Percentiles rank a stretch among this genome's conserved stretches.
phyloP scores from a whole-genome alignment of 2,329 filamentous ascomycete genomes.

The Beauveria brongniartii region DNA sequence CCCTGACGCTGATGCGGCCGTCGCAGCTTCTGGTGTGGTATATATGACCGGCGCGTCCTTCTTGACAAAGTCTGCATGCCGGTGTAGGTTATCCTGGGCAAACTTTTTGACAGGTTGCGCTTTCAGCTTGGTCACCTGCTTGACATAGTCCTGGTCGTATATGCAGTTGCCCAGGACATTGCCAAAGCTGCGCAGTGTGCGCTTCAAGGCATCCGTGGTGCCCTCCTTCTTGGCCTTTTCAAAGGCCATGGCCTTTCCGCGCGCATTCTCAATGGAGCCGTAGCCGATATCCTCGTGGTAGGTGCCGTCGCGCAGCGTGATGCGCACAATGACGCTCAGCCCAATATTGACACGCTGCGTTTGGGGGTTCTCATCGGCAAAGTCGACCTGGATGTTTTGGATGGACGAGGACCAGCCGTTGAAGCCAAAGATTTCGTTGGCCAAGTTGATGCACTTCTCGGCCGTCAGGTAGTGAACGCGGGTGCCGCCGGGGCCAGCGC shows the following conservation, averaged over 20 bases:
- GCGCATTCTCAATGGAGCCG: conserved; percentile 91
- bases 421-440: conserved; percentile 93
- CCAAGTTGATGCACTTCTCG: conserved; percentile 91
- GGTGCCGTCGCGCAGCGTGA: conserved; percentile 88
- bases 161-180: conserved; percentile 98
- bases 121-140: conserved; percentile 86
- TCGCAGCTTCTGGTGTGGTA: not conserved
- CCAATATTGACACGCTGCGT: conserved; percentile 77
- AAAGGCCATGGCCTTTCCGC: conserved; percentile 89
- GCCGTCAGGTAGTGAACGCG: conserved; percentile 93
- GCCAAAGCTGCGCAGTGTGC: conserved; percentile 83
- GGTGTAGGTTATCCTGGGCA: conserved; percentile 69
- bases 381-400: conserved; percentile 89
- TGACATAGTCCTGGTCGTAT: conserved; percentile 91
- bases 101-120: conserved; percentile 63
- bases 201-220: conserved; percentile 87
- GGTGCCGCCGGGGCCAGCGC: conserved; percentile 72
- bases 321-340: conserved; percentile 80
- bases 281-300: conserved; percentile 98
- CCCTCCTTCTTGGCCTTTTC: conserved; percentile 99
- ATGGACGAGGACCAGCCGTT: conserved; percentile 98
- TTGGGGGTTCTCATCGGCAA: conserved; percentile 77
- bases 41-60: conserved; percentile 33
- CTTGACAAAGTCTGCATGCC: conserved; percentile 69
- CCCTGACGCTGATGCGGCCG: not conserved